Evolutionary conservation across 1,284 basidiomycete species (phyloP).

Genomic region (Microbotryum intermedium): DNA sequence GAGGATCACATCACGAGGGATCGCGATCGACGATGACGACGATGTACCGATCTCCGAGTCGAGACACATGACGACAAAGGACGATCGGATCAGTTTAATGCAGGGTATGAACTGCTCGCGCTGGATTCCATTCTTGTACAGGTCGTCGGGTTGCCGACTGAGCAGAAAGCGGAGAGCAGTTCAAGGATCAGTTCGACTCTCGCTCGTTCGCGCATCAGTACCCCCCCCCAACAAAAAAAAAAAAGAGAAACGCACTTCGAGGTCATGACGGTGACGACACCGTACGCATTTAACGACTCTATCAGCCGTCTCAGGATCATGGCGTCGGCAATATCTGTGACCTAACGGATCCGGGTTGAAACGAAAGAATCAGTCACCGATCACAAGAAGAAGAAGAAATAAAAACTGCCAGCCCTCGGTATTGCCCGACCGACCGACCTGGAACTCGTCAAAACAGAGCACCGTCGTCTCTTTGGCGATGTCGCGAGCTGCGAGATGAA

Average conservation of each 20-base stretch:
- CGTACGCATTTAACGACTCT: conserved; percentile 73
- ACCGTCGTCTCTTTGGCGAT: conserved; percentile 76
- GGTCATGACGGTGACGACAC: conserved; percentile 90
- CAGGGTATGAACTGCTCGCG: conserved; percentile 91
- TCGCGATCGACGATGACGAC: neutral
- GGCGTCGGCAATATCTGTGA: conserved; percentile 96
- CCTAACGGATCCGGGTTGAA: conserved; percentile 43
- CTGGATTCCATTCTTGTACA: conserved; percentile 99
- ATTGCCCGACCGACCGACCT: conserved; percentile 48
- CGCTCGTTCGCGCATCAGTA: no score
- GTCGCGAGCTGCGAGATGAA: conserved; percentile 79
- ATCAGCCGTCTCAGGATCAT: conserved; percentile 91
- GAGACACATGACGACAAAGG: conserved; percentile 79
- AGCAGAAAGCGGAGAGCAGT: neutral
- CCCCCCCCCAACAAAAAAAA: no score
- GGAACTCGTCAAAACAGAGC: conserved; percentile 97
- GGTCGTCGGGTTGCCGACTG: conserved; percentile 91
- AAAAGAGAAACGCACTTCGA: conserved; percentile 63
- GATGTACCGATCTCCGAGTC: conserved; percentile 80
- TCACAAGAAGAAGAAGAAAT: no score
- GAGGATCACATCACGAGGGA: no score
- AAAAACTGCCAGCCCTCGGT: neutral
- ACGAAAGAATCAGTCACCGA: neutral
- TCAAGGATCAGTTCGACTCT: neutral
- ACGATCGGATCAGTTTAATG: conserved; percentile 83